A percentile compares a stretch with the other conserved stretches of the same genome.
phyloP scores from a whole-genome alignment of 140 eudicot genomes.

The Senecio squalidus region DNA sequence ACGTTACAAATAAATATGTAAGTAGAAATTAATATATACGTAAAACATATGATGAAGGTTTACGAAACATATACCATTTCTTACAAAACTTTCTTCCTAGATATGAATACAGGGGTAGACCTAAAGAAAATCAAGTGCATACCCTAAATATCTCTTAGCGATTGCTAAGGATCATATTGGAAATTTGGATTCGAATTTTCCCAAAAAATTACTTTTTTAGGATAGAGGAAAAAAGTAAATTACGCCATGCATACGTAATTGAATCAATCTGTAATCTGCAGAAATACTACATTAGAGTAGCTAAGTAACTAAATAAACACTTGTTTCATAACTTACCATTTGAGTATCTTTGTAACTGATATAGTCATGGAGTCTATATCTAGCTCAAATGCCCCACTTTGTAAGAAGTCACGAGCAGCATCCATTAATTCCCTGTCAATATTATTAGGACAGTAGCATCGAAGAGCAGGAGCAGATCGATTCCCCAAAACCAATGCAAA shows the following conservation, averaged over 20 bases:
- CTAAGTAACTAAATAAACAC: not conserved
- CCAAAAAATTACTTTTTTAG: not conserved
- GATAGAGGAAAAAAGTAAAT: not conserved
- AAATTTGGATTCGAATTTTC: not conserved
- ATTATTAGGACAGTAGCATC: slow-evolving; percentile 61
- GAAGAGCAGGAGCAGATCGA: slow-evolving; percentile 63
- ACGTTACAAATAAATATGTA: not conserved
- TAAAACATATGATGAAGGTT: not conserved
- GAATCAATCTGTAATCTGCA: not conserved
- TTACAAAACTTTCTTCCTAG: too few relatives aligned
- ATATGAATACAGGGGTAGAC: not conserved
- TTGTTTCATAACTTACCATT: slow-evolving; percentile 38
- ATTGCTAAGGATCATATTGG: not conserved
- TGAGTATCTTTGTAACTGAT: slow-evolving; percentile 48
- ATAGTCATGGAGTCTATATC: slow-evolving; percentile 41
- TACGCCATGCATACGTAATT: not conserved
- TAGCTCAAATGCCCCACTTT: slow-evolving; percentile 50
- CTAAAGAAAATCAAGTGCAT: not conserved
- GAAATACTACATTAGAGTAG: not conserved
- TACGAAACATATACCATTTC: too few relatives aligned
- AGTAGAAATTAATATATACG: not conserved
- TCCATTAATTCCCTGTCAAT: slow-evolving; percentile 55
- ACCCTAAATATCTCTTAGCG: not conserved
- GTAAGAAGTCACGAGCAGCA: slow-evolving; percentile 46
- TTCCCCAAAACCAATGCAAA: slow-evolving; percentile 56